A percentile compares a stretch with the other conserved stretches of the same genome.
phyloP scores from a whole-genome alignment of 768 basidiomycete genomes.

The Gymnopilus junonius region DNA sequence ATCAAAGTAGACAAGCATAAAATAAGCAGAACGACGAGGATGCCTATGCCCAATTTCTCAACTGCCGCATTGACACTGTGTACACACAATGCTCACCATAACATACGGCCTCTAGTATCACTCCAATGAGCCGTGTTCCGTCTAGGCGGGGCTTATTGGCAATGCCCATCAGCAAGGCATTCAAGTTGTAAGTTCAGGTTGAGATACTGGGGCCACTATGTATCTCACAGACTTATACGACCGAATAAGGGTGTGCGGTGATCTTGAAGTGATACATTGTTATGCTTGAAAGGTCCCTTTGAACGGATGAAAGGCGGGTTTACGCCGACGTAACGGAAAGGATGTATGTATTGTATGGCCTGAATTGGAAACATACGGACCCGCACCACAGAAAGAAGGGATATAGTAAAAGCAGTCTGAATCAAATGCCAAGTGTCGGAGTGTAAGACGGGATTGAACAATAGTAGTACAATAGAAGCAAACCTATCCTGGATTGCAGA shows the following conservation, averaged over 20 bases:
- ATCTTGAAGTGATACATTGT: neutral
- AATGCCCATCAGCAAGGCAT: neutral
- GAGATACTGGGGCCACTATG: neutral
- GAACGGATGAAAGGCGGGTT: neutral
- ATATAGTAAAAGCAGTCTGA: neutral
- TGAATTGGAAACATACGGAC: neutral
- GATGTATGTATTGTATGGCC: neutral
- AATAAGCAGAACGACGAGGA: neutral
- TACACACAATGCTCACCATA: neutral
- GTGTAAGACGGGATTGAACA: neutral
- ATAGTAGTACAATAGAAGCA: neutral
- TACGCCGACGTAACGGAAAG: neutral
- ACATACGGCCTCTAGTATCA: neutral
- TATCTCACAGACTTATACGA: neutral
- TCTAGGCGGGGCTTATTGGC: constrained; percentile 1
- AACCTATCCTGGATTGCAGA: neutral
- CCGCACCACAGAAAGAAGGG: neutral
- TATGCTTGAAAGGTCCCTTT: neutral
- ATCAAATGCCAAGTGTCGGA: neutral
- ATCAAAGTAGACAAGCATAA: neutral
- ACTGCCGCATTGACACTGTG: neutral
- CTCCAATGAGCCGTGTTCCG: neutral
- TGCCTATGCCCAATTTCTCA: neutral
- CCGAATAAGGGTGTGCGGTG: neutral
- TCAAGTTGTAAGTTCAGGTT: neutral